Evolutionary conservation across 2,329 filamentous ascomycete genomes (phyloP).

Genomic region (Colletotrichum sp.): DNA sequence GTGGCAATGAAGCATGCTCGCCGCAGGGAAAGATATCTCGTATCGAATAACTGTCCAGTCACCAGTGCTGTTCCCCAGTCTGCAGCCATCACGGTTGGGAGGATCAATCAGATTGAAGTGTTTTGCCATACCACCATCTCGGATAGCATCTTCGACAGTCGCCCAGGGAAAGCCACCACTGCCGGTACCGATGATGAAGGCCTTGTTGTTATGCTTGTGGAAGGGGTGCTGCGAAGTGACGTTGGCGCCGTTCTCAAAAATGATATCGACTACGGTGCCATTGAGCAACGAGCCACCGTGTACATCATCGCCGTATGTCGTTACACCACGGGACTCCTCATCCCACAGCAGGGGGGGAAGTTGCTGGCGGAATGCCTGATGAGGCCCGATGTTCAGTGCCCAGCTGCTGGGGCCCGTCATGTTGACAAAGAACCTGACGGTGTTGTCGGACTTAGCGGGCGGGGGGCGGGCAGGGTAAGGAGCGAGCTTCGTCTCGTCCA

Average conservation of each 20-base stretch:
- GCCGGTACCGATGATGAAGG: conserved; percentile 8
- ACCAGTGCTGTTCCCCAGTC: conserved; percentile 7
- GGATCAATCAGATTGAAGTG: conserved; percentile 4
- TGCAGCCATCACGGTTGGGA: conserved; percentile 7
- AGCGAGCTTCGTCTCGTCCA: conserved; percentile 8
- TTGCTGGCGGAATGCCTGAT: conserved; percentile 12
- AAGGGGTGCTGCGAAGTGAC: conserved; percentile 15
- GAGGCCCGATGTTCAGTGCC: conserved; percentile 9
- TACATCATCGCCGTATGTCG: neutral
- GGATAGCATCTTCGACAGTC: conserved; percentile 8
- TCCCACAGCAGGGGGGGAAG: conserved; percentile 3
- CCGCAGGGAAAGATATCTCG: conserved; percentile 9
- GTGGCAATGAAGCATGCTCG: conserved; percentile 16
- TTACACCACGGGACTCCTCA: conserved; percentile 2
- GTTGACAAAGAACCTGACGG: conserved; percentile 14
- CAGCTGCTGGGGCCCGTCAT: conserved; percentile 12
- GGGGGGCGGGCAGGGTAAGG: conserved; percentile 5
- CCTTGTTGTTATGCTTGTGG: conserved; percentile 15
- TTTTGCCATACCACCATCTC: conserved; percentile 1
- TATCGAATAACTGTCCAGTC: conserved; percentile 18
- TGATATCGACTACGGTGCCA: conserved; percentile 8
- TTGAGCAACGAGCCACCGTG: neutral
- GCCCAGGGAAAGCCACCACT: conserved; percentile 9
- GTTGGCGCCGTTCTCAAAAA: conserved; percentile 13
- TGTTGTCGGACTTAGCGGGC: conserved; percentile 1